Evolutionary conservation across 1,139 yeast genomes (phyloP).

Genomic region (Kodamaea derodonti): DNA sequence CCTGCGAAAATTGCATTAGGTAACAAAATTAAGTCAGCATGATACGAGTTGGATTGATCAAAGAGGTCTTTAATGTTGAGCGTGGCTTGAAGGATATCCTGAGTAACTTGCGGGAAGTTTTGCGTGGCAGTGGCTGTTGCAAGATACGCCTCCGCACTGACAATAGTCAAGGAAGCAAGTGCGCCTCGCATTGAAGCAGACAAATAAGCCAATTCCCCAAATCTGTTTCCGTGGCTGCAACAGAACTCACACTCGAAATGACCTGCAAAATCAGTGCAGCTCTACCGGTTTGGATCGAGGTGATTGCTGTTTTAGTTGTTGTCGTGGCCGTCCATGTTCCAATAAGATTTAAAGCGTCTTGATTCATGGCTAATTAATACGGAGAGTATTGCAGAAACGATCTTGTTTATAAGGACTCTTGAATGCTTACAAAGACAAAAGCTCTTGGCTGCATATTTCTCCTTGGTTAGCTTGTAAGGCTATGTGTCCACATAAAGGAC

Average conservation of each 20-base stretch:
- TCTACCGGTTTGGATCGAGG: slow-evolving; percentile 14
- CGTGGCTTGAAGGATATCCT: slow-evolving; percentile 24
- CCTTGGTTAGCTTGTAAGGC: too few species aligned
- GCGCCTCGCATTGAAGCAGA: slow-evolving; percentile 30
- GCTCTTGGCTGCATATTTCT: too few species aligned
- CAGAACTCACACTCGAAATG: slow-evolving; percentile 7
- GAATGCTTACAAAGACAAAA: too few species aligned
- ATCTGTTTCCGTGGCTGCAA: slow-evolving; percentile 35
- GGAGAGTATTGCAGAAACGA: too few species aligned
- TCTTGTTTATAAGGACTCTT: too few species aligned
- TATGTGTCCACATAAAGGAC: too few species aligned
- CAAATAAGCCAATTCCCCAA: slow-evolving; percentile 12
- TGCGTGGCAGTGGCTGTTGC: slow-evolving; percentile 26
- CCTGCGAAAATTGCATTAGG: slow-evolving; percentile 29
- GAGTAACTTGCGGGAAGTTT: slow-evolving; percentile 12
- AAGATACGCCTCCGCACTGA: slow-evolving; percentile 20
- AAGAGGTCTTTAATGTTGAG: slow-evolving; percentile 27
- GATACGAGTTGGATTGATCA: slow-evolving; percentile 24
- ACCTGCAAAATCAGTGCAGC: slow-evolving; percentile 9
- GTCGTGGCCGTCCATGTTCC: neutral
- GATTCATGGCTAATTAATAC: too few species aligned
- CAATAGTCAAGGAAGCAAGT: slow-evolving; percentile 29
- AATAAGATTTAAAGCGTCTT: too few species aligned
- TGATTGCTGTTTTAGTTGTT: slow-evolving; percentile 11
- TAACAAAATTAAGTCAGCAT: slow-evolving; percentile 18